A percentile compares a stretch with the other conserved stretches of the same genome.
phyloP scores from a whole-genome alignment of 129 eudicot genomes.

The Deinandra increscens region DNA sequence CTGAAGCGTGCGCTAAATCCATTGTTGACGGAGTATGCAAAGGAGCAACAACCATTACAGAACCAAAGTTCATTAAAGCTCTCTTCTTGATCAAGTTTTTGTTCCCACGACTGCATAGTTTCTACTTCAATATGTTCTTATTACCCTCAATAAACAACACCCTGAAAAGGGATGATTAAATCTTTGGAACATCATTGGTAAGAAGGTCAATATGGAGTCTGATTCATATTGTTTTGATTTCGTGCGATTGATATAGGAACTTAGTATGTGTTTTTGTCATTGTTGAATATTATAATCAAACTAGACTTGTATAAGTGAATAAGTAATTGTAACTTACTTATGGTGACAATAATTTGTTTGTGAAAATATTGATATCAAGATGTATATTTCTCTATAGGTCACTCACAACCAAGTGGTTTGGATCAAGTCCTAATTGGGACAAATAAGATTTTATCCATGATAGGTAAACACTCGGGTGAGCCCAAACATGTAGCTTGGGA shows the following conservation, averaged over 20 bases:
- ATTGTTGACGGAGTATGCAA: conserved; percentile 38
- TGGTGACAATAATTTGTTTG: neutral
- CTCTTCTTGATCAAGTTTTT: conserved; percentile 26
- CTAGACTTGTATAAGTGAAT: too few relatives aligned
- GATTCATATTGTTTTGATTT: neutral
- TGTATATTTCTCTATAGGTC: too few relatives aligned
- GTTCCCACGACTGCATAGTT: conserved; percentile 28
- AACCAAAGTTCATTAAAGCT: conserved; percentile 27
- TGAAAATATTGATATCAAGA: neutral
- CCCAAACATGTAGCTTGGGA: too few relatives aligned
- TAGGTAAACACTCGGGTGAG: too few relatives aligned
- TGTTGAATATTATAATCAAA: neutral
- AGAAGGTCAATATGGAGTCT: neutral
- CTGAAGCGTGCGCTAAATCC: conserved; percentile 33
- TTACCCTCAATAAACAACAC: neutral
- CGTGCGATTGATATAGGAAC: neutral
- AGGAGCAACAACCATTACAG: conserved; percentile 36
- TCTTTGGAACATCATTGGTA: neutral
- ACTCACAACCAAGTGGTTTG: neutral
- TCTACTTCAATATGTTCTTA: neutral
- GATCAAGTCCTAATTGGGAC: too few relatives aligned
- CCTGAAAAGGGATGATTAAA: neutral
- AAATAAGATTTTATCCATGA: too few relatives aligned
- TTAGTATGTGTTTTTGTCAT: neutral
- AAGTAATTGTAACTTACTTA: too few relatives aligned